Percentiles rank a stretch among this genome's conserved stretches.
These are phyloP conservation scores for Chalciporus chontae DNA, from an alignment of 768 basidiomycete genomes.

Conservation along the genomic window DNA sequence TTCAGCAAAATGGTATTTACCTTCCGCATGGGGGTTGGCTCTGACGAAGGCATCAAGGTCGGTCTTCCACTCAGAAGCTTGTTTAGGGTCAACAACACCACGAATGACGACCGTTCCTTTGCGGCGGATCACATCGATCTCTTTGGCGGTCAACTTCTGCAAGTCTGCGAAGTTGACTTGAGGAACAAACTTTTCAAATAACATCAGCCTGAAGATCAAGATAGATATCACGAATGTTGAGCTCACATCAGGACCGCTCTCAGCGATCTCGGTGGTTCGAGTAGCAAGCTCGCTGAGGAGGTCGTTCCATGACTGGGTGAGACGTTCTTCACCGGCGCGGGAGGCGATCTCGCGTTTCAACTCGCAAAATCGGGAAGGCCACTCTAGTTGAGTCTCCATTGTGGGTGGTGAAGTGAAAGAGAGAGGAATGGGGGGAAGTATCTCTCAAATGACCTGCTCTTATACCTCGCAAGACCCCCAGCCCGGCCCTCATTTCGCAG, in stretches of 20 bases:
- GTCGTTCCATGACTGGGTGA: constrained; percentile 56
- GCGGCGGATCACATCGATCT: constrained; percentile 47
- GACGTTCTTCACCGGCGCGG: constrained; percentile 46
- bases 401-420: too few relatives aligned
- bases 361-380: constrained; percentile 46
- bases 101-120: constrained; percentile 60
- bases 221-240: neutral
- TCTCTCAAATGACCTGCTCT: too few relatives aligned
- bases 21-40: constrained; percentile 53
- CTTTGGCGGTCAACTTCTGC: constrained; percentile 40
- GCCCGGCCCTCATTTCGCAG: too few relatives aligned
- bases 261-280: constrained; percentile 42
- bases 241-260: constrained; percentile 48
- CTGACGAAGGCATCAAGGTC: constrained; percentile 53
- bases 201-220: neutral
- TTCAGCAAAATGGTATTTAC: constrained; percentile 24
- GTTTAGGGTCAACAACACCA: constrained; percentile 53
- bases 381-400: neutral
- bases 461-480: too few relatives aligned
- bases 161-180: constrained; percentile 59
- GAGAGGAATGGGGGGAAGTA: too few relatives aligned
- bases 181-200: constrained; percentile 49
- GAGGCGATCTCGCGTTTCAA: constrained; percentile 56
- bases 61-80: constrained; percentile 57
- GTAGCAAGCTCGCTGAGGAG: constrained; percentile 49